Base-by-base conservation (phyloP, 768 basidiomycete genomes). In the Boletus pseudo-olivaceus region DNA sequence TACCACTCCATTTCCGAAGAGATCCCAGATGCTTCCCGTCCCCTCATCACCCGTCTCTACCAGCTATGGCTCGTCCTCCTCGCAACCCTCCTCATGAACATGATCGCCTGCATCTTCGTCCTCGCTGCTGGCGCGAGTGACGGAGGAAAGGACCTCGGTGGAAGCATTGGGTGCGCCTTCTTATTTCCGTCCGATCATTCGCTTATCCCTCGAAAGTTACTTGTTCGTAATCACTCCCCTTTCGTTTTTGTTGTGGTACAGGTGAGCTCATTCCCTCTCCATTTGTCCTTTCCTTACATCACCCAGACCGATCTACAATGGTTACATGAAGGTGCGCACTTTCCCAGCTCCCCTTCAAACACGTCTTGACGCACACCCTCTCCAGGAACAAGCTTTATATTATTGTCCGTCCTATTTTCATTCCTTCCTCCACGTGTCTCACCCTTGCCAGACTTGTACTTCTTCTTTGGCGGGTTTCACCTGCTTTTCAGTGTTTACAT, bases 391-490 rank as follows among this genome's bases (percentile, higher is more conserved):
- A 83, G 82, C 93, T 4, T 73, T 95, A 68, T 96, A 94, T 76
- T 96, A 90, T 74, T 96, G 92, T 92, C 74, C 73, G 87, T 65
- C 59, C 52, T 52, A 57, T 58, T 68, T 57, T 54, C 61, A 56
- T 39, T 37, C 23, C 5, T 7, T 17, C 27, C 27, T 38, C 17
- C 41, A 19, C 37, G 49, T 32, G 32, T 48, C 50, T 51, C 67
- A 60, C 5, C 29, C 32, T 43, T 49, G 47, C 20, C 64, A 98
- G 95, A 98, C 76, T 72, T 97, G 60, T 99, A 93, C 78, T 96
- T 98, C 79, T 83, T 98, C 74, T 99, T 99, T 75, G 81, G 86
- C 51, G 96, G 93, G 44, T 98, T 91, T 80, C 94, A 99, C 74
- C 80, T 98, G 57, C 78, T 91, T 39, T 98, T 93, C 76, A 90